phyloP scores from a whole-genome alignment of 1,284 basidiomycete species.

The Vanrija sp. region DNA sequence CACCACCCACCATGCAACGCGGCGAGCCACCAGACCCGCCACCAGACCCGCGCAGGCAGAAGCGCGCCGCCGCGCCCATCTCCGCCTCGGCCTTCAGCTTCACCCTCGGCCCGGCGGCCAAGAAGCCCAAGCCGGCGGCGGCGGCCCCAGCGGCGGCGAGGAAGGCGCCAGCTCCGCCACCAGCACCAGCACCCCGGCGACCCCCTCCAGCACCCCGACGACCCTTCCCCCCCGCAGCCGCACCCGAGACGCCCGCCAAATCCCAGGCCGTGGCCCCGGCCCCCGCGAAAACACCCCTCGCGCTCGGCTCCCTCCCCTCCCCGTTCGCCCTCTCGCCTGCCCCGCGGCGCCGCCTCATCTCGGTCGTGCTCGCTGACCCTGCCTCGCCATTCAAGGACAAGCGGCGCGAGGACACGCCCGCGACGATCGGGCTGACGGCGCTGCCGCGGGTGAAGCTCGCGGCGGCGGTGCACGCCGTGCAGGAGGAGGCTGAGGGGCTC shows the following conservation, averaged over 20 bases:
- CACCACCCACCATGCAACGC: not conserved
- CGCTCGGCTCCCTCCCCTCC: not conserved
- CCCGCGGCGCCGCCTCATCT: not conserved
- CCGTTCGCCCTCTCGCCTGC: not conserved
- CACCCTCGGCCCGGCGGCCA: constrained; percentile 17
- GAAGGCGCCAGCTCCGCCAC: not conserved
- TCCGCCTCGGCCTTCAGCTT: constrained; percentile 28
- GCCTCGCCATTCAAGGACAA: constrained; percentile 3
- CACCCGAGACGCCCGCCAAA: not conserved
- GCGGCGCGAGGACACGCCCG: not conserved
- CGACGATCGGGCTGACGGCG: not conserved
- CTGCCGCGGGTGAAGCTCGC: constrained; percentile 4
- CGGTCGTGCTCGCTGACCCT: not conserved
- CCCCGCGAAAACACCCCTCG: not conserved
- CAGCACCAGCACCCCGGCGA: not conserved
- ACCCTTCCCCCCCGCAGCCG: not conserved
- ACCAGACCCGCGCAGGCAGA: constrained; percentile 4
- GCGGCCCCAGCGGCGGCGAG: not conserved
- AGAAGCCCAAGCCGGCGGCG: constrained; percentile 14
- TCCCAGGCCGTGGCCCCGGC: not conserved
- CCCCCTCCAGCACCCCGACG: not conserved
- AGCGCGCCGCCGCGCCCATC: constrained; percentile 21
- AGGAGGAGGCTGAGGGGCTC: constrained; percentile 27
- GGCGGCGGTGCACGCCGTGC: constrained; percentile 1
- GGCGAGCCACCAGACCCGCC: not conserved